Percentiles rank a stretch among this genome's conserved stretches.
phyloP scores from a whole-genome alignment of 2,329 filamentous ascomycete species.

The Torrubiella hemipterigena region DNA sequence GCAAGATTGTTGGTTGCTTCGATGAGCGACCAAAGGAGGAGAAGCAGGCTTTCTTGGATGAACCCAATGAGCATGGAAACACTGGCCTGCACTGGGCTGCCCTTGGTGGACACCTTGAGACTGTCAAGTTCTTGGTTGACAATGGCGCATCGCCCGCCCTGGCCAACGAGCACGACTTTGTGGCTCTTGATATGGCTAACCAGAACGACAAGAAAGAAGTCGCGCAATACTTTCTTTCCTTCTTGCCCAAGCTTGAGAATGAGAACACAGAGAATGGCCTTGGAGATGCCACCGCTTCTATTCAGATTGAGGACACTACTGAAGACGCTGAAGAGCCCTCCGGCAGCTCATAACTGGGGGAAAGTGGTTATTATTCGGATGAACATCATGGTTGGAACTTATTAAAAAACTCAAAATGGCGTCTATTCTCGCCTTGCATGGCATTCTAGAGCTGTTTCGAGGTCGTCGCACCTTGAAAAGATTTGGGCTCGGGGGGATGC shows the following conservation, averaged over 20 bases:
- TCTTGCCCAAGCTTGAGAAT: conserved; percentile 33
- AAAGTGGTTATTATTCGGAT: no score
- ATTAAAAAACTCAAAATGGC: no score
- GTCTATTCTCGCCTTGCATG: no score
- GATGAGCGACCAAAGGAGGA: conserved; percentile 24
- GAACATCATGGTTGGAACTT: no score
- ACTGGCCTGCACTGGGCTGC: conserved; percentile 91
- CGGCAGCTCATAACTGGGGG: no score
- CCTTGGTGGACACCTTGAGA: conserved; percentile 72
- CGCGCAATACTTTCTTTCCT: conserved; percentile 46
- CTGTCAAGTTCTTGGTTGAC: conserved; percentile 65
- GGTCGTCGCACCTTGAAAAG: no score
- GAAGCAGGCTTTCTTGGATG: conserved; percentile 47
- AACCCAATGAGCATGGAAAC: conserved; percentile 72
- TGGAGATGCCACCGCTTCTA: conserved; percentile 21
- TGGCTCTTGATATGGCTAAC: conserved; percentile 63
- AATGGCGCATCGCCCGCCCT: conserved; percentile 66
- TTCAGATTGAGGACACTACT: conserved; percentile 24
- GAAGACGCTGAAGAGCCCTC: conserved; percentile 12
- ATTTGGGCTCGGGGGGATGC: no score
- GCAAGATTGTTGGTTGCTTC: conserved; percentile 29
- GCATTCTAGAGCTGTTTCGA: no score
- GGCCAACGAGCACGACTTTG: conserved; percentile 75
- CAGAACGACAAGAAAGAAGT: conserved; percentile 56
- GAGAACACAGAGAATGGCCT: conserved; percentile 33